Evolutionary conservation across 352 stramenopile species (phyloP), one percentile per base, ranked within the genome.

Genomic region (Phytophthora ramorum): DNA sequence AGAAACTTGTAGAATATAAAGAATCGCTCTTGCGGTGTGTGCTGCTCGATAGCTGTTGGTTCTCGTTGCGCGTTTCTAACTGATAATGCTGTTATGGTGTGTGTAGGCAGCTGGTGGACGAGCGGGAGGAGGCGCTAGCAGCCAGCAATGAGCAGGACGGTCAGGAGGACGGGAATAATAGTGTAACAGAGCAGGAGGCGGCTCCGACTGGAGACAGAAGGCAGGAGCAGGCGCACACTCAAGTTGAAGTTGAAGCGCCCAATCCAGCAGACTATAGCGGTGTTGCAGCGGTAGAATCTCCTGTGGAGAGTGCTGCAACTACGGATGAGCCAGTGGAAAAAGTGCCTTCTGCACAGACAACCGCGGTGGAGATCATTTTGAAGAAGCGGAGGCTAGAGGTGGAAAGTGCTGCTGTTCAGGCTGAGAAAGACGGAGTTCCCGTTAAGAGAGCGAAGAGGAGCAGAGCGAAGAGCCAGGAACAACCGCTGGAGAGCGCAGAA

Each of bases 1-100:
- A 78, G 38, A 83, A 76, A 71, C 83, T 93, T 68, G 71, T 89
- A 47, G 81, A 84, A 76, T 91, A 93, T 79, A 90, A 91, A 65
- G 70, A 81, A 65, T 59, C 78, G 53, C 66, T 91, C 44, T 76
- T 91, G 58, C 75, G 79, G 85, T 93, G 69, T 61, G 81, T 80
- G 22, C 28, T 34, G 28, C 28, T 34, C 7, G 13, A 30, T 52
- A 20, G 8, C 14, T 48, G 16, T 51, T 50, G 32, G 22, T 47
- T 37, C 22, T 1, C 44, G 14, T 55, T 38, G 17, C 9, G 28
- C 1, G 8, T 44, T 59, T 52, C 53, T 66, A 60, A 69, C 53
- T 1, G 9, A 17, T 28, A 32, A 14, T 16, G 7, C 45, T 55
- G 44, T 52, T 20, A 43, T 22, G 51, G 28, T 60, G 16, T 12